Percentiles rank a stretch among this genome's conserved stretches.
phyloP scores from a whole-genome alignment of 208 protist species.

The Trypanosoma lewisi region DNA sequence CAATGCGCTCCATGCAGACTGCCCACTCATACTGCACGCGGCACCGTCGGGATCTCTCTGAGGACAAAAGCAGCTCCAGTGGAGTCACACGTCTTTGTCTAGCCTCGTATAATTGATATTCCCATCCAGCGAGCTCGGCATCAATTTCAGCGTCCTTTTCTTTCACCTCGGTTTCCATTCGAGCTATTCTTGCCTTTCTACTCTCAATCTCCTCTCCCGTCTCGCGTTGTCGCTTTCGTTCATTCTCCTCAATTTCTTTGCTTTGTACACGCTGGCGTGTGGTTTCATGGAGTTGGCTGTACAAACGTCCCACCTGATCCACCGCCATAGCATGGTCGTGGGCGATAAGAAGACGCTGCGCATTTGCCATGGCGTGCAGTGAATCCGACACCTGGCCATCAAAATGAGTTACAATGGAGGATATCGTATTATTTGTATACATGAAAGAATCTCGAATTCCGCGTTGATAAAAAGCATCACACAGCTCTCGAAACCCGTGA shows the following conservation, averaged over 20 bases:
- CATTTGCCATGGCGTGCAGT: constrained; percentile 62
- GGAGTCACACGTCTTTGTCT: constrained; percentile 39
- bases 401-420: constrained; percentile 46
- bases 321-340: constrained; percentile 73
- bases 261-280: constrained; percentile 31
- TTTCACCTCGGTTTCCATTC: constrained; percentile 30
- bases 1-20: constrained; percentile 66
- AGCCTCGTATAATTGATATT: constrained; percentile 74
- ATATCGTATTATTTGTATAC: constrained; percentile 53
- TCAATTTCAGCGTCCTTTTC: constrained; percentile 30
- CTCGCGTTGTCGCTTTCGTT: constrained; percentile 55
- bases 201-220: constrained; percentile 36
- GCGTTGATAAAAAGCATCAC: constrained; percentile 60
- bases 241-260: constrained; percentile 41
- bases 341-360: constrained; percentile 77
- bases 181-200: constrained; percentile 40
- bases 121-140: constrained; percentile 66
- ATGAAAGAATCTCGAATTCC: constrained; percentile 72
- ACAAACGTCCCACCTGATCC: constrained; percentile 57
- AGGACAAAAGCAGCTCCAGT: constrained; percentile 40
- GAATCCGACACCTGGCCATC: constrained; percentile 63
- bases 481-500: constrained; percentile 40
- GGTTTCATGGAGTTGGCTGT: constrained; percentile 54
- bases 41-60: constrained; percentile 43
- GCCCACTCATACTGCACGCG: constrained; percentile 66